Evolutionary conservation across 371 early-diverging fungal species (phyloP), one percentile per base, ranked within the genome.

Genomic region (Amoeboaphelidium protococcarum): DNA sequence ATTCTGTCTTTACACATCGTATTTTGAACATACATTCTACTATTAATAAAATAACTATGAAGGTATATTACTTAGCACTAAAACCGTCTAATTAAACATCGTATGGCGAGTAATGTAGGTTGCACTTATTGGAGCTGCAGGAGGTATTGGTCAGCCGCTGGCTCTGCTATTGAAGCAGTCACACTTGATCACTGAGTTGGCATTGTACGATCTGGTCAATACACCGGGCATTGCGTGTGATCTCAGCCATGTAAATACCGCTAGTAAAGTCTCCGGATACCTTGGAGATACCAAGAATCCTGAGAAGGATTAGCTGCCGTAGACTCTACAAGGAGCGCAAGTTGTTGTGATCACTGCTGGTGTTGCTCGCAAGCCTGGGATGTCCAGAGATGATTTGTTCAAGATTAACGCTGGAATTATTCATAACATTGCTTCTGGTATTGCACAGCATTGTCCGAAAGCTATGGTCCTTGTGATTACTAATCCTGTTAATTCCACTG

Each of bases 401-500:
- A 88, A 87, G 73, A 87, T 81, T 73, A 90, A 86, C 65, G 92
- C 94, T 51, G 74, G 81, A 49, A 92, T 91, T 58, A 90, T 91
- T 57, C 76, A 78, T 58, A 77, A 71, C 57, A 72, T 94, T 51
- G 87, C 85, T 51, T 56, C 61, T 41, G 80, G 71, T 48, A 67
- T 69, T 52, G 83, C 83, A 45, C 67, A 78, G 59, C 75, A 67
- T 59, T 85, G 82, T 68, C 97, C 98, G 61, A 74, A 86, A 62
- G 98, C 98, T 56, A 76, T 80, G 73, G 60, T 91, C 63, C 68
- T 78, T 47, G 76, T 97, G 69, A 97, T 97, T 68, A 83, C 95
- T 62, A 97, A 97, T 83, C 98, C 98, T 43, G 98, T 97, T 63
- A 97, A 97, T 82, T 95, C 95, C 40, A 97, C 94, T 50, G 92